Evolutionary conservation across 1,284 basidiomycete species (phyloP), one percentile per base, ranked within the genome.

Genomic region (Boletus albobrunnescens): DNA sequence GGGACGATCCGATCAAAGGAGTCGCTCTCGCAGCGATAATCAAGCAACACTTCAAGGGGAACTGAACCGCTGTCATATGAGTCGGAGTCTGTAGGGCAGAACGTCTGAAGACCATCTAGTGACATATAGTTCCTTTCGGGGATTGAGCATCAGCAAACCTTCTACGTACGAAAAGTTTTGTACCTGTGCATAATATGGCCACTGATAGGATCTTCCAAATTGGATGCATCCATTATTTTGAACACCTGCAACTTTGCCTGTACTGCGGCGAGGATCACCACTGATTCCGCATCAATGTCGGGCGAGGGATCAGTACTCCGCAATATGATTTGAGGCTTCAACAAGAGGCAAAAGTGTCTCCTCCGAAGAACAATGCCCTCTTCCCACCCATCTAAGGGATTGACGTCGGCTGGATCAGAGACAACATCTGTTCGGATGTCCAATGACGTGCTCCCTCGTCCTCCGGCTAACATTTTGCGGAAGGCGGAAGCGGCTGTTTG

Each of bases 311-410:
- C 63, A 11, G 41, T 44, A 55, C 84, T 88, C 30, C 81, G 76
- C 23, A 98, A 71, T 3, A 94, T 83, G 40, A 98, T 79, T 67
- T 98, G 95, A 14, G 95, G 94, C 61, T 94, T 94, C 49, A 96
- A 72, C 14, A 98, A 76, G 20, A 95, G 73, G 57, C 90, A 87
- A 57, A 90, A 87, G 61, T 91, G 83, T 48, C 84, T 84, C 53
- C 88, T 84, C 45, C 67, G 69, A 33, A 83, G 71, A 26, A 81
- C 76, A 36, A 87, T 81, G 0, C 81, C 83, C 32, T 84, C 79
- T 17, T 76, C 76, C 84, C 84, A 88, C 13, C 86, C 87, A 41
- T 76, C 71, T 45, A 87, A 65, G n/a, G 85, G 85, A 46, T 85
- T 76, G 16, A 78, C 60, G 43, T 63, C 55, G 44, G 64, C 57